Evolutionary conservation across 1,284 basidiomycete species (phyloP).

Genomic region (Prillingera fragicola): DNA sequence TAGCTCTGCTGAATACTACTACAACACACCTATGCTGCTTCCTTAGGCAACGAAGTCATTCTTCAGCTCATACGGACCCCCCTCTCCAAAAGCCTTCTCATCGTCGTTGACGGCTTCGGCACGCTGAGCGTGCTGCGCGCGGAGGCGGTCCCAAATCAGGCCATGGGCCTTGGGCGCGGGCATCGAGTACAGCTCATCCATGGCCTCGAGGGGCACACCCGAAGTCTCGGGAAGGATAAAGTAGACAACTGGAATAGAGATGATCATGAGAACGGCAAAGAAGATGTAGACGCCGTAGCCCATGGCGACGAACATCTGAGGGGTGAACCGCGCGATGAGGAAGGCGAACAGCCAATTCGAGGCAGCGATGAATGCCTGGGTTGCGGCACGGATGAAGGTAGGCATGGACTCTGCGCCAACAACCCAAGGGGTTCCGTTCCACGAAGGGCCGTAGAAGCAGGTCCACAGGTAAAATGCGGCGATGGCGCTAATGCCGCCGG

Average conservation of each 20-base stretch:
- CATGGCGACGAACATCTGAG: conserved; percentile 31
- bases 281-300: conserved; percentile 44
- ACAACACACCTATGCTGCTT: too few species aligned
- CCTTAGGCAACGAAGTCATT: too few species aligned
- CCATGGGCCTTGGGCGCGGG: conserved; percentile 15
- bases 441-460: conserved; percentile 32
- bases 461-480: conserved; percentile 44
- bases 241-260: conserved; percentile 29
- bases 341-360: conserved; percentile 46
- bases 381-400: conserved; percentile 36
- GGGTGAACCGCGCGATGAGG: conserved; percentile 31
- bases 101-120: neutral
- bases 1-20: too few species aligned
- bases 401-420: conserved; percentile 45
- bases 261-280: conserved; percentile 40
- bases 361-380: conserved; percentile 39
- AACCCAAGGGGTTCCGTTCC: conserved; percentile 43
- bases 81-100: neutral
- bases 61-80: too few species aligned
- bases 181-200: conserved; percentile 22
- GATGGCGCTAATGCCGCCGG: conserved; percentile 35
- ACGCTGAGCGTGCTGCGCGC: conserved; percentile 1
- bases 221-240: conserved; percentile 13
- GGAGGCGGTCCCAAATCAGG: conserved; percentile 3
- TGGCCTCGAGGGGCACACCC: conserved; percentile 15